Base-by-base conservation (phyloP, 2,329 filamentous ascomycete species). In the Neofusicoccum kwambonambiense region DNA sequence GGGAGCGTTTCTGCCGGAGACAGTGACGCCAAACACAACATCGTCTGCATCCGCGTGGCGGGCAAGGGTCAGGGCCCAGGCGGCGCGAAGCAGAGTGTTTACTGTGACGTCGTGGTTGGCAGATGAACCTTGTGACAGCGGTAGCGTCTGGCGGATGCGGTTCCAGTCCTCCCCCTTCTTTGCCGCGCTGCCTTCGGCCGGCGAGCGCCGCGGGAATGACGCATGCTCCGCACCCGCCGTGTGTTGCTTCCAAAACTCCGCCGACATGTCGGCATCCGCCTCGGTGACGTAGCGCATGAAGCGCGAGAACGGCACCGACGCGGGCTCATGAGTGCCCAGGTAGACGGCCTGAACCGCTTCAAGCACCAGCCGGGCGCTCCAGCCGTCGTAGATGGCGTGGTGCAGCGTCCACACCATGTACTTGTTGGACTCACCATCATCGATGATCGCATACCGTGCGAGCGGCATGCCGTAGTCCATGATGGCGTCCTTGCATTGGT, bases 401-500 rank as follows among this genome's bases (percentile, higher is more conserved):
- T 56, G 52, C 9, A 42, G 17, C 35, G 52, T 56, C 52, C 52
- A 56, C 17, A 56, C 52, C 17, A 56, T 15, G 52, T 56, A 56
- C 4, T 17, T 12, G 5, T 27, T 13, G 17, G 15, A 35, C 66
- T 71, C 4, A n/a, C 22, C 22, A 5, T 50, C 22, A 8, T 50
- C 13, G 11, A 78, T 67, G 9, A 81, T 67, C 8, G 74, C 77
- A 58, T 76, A 78, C 13, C 77, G 73, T 61, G 77, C 74, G 0
- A 81, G 69, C 9, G 70, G 69, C 35, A 72, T 70, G 2, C 80
- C 79, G 9, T 80, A 73, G 17, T 74, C 75, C 77, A 80, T 80
- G 0, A 68, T 64, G 31, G 75, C 70, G 9, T 70, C 67, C 12
- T 71, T 72, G 62, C 79, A 76, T 47, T 72, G 71, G 8, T 68